Conservation (phyloP, 2,329 filamentous ascomycete species). For the Calonectria pteridis region DNA sequence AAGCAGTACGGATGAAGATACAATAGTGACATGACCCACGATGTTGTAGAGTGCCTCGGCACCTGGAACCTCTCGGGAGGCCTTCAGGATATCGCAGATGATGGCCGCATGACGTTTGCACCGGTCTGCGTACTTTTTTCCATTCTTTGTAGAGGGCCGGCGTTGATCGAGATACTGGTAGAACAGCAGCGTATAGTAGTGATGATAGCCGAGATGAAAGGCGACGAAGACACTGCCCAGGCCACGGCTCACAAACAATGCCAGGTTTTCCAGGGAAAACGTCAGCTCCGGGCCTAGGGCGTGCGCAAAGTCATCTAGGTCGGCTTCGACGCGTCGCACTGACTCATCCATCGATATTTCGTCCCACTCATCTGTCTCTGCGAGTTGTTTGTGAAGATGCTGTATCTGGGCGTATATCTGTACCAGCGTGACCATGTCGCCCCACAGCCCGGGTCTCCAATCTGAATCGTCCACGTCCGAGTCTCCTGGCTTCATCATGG, state of each 20-base stretch:
- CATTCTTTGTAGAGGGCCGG: constrained; percentile 43
- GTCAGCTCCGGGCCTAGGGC: constrained; percentile 34
- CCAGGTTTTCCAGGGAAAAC: constrained; percentile 45
- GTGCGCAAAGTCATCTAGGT: constrained; percentile 42
- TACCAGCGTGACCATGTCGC: constrained; percentile 48
- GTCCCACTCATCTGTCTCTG: constrained; percentile 45
- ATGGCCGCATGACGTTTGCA: constrained; percentile 48
- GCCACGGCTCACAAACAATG: constrained; percentile 39
- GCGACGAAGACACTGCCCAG: constrained; percentile 49
- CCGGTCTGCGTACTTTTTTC: constrained; percentile 44
- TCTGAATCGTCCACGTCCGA: constrained; percentile 26
- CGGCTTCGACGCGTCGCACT: constrained; percentile 32
- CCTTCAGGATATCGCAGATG: constrained; percentile 46
- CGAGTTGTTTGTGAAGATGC: constrained; percentile 47
- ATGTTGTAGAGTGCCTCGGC: constrained; percentile 50
- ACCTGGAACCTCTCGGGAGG: constrained; percentile 39
- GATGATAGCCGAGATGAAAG: constrained; percentile 51
- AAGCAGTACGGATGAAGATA: constrained; percentile 50
- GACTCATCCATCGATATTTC: constrained; percentile 42
- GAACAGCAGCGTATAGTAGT: constrained; percentile 50
- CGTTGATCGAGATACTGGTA: constrained; percentile 51
- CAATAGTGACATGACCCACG: constrained; percentile 51
- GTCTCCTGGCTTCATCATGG: constrained; percentile 41
- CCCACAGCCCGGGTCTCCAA: constrained; percentile 49
- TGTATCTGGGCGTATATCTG: constrained; percentile 50